Percentiles rank a stretch among this genome's conserved stretches.
These are phyloP conservation scores for Arthrobotrys conoides DNA, from an alignment of 2,329 filamentous ascomycete genomes.

Conservation along the genomic window DNA sequence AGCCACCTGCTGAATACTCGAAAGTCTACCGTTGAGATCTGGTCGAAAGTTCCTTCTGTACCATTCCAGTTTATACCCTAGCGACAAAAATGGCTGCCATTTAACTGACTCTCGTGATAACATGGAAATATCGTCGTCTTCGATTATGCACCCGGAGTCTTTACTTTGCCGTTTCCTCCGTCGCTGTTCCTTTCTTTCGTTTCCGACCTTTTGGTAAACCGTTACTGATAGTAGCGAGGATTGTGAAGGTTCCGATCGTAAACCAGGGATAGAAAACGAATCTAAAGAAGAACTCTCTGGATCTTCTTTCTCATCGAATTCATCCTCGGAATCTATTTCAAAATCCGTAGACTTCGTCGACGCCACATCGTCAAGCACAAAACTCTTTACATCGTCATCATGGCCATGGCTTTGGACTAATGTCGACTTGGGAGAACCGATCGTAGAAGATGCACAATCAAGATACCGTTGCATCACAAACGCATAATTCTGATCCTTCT, in stretches of 20 bases:
- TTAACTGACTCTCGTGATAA: conserved; percentile 34
- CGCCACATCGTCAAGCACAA: conserved; percentile 42
- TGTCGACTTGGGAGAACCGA: conserved; percentile 55
- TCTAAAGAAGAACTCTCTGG: not conserved
- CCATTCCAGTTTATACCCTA: conserved; percentile 56
- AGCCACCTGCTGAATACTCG: conserved; percentile 39
- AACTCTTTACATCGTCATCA: conserved; percentile 38
- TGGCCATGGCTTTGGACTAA: conserved; percentile 32
- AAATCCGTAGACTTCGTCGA: conserved; percentile 24
- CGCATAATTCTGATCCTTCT: conserved; percentile 54
- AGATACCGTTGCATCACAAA: conserved; percentile 58
- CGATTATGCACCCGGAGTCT: conserved; percentile 50
- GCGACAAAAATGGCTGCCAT: conserved; percentile 48
- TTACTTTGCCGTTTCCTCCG: conserved; percentile 40
- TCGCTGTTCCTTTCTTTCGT: conserved; percentile 44
- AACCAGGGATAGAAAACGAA: conserved; percentile 37
- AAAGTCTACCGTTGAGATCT: conserved; percentile 47
- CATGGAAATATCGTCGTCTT: conserved; percentile 51
- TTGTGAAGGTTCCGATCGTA: conserved; percentile 21
- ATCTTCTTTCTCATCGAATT: conserved; percentile 18
- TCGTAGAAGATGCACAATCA: conserved; percentile 53
- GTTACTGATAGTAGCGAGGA: conserved; percentile 43
- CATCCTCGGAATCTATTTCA: conserved; percentile 4
- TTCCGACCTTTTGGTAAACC: conserved; percentile 50
- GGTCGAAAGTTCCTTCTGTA: conserved; percentile 56